These are phyloP conservation scores for Candida yuanshanica DNA, from an alignment of 805 yeast genomes.

Conservation along the genomic window DNA sequence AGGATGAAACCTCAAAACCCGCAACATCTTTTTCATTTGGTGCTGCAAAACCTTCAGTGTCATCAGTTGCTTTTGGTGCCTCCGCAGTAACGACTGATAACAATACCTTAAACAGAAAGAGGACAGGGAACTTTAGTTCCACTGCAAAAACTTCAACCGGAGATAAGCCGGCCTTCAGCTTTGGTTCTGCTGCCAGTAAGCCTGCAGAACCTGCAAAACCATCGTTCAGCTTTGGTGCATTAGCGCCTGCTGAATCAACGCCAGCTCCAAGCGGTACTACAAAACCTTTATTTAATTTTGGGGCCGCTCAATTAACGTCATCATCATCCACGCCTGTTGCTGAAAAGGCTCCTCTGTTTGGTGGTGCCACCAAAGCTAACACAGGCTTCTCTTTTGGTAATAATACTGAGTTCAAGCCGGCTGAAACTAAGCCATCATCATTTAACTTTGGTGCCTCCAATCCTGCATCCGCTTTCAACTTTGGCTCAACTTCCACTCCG, in stretches of 20 bases:
- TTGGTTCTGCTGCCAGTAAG: slow-evolving; percentile 2
- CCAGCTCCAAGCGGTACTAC: slow-evolving; percentile 1
- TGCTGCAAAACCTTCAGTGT: background rate
- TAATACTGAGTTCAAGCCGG: background rate
- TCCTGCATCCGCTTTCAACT: slow-evolving; percentile 11
- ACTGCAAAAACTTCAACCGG: slow-evolving; percentile 1
- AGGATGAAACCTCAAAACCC: slow-evolving; percentile 3
- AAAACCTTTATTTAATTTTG: slow-evolving; percentile 3
- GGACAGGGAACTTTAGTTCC: slow-evolving; percentile 11
- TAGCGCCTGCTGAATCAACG: background rate
- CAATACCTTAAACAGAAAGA: background rate
- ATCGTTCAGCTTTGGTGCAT: slow-evolving; percentile 6
- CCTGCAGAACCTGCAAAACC: background rate
- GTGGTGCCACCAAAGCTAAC: slow-evolving; percentile 1
- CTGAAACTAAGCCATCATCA: slow-evolving; percentile 1
- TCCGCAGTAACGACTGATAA: background rate
- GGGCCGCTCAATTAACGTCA: background rate
- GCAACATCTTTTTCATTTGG: slow-evolving; percentile 9
- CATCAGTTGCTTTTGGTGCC: background rate
- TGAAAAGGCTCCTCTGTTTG: slow-evolving; percentile 1
- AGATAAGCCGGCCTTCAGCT: slow-evolving; percentile 7
- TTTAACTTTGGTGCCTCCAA: slow-evolving; percentile 15
- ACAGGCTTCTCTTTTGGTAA: too few relatives aligned
- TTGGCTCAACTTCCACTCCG: slow-evolving; percentile 18
- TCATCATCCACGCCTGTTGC: background rate